These are phyloP conservation scores for Amanita polypyramis DNA, from an alignment of 768 basidiomycete genomes.

Conservation along the genomic window DNA sequence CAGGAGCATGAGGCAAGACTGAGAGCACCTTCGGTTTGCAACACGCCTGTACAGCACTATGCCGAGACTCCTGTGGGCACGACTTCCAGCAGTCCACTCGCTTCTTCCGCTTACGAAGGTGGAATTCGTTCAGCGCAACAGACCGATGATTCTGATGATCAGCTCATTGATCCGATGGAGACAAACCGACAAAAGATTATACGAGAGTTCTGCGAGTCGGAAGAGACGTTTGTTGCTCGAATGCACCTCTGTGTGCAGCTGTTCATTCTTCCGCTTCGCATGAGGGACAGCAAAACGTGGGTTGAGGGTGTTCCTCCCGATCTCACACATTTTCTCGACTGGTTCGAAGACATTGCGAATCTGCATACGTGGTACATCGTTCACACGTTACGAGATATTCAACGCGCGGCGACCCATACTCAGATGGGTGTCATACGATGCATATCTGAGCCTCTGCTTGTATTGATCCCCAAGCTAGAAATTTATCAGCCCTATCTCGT, in stretches of 20 bases:
- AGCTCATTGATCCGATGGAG: conserved; percentile 1
- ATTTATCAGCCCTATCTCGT: conserved; percentile 85
- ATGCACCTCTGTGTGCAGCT: conserved; percentile 56
- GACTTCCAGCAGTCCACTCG: not conserved
- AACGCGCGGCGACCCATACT: conserved; percentile 19
- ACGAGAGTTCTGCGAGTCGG: conserved; percentile 57
- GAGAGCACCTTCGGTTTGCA: not conserved
- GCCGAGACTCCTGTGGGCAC: not conserved
- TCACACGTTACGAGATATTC: conserved; percentile 27
- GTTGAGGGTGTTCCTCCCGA: conserved; percentile 68
- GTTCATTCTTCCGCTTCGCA: conserved; percentile 71
- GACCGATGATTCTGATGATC: not conserved
- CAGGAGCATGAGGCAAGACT: not conserved
- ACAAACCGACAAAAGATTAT: conserved; percentile 24
- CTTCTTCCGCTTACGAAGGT: not conserved
- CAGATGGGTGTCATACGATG: conserved; percentile 34
- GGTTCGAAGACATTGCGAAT: conserved; percentile 79
- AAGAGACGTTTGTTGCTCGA: conserved; percentile 56
- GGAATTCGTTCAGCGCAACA: not conserved
- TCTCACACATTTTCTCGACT: conserved; percentile 70
- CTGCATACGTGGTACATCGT: conserved; percentile 55
- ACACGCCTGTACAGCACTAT: not conserved
- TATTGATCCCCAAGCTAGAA: conserved; percentile 59
- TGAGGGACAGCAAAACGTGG: conserved; percentile 63
- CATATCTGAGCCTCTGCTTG: conserved; percentile 48